Conservation (phyloP, 75 land plant genomes). For the Ceratopteris richardii region DNA sequence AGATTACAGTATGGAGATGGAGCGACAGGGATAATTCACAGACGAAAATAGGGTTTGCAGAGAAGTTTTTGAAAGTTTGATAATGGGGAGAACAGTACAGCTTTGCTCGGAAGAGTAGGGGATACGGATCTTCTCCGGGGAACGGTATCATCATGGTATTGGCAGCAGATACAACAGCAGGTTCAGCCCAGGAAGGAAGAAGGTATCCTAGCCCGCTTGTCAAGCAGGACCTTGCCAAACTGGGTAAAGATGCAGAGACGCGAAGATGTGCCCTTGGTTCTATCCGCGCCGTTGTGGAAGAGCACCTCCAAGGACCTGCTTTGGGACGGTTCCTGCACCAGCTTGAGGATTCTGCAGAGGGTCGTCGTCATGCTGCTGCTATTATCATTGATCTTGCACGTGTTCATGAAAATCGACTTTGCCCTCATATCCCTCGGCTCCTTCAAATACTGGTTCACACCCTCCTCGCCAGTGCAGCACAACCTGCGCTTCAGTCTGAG, state of each 20-base stretch:
- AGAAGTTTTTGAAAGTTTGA: too few relatives aligned
- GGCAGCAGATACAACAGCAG: too few relatives aligned
- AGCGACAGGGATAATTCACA: too few relatives aligned
- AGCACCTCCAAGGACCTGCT: conserved; percentile 9
- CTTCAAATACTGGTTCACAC: not conserved
- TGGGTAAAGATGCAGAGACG: conserved; percentile 17
- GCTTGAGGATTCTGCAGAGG: conserved; percentile 9
- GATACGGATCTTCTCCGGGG: too few relatives aligned
- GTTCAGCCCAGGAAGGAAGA: too few relatives aligned
- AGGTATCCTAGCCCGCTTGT: conserved; percentile 21
- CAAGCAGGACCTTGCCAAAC: conserved; percentile 29
- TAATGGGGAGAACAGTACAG: too few relatives aligned
- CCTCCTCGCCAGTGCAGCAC: conserved; percentile 1
- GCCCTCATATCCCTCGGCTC: conserved; percentile 1
- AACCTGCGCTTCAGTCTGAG: not conserved
- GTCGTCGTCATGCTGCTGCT: not conserved
- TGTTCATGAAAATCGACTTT: not conserved
- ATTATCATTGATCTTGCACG: not conserved
- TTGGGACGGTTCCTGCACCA: conserved; percentile 20
- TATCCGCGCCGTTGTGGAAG: conserved; percentile 10
- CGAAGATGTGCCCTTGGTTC: conserved; percentile 11
- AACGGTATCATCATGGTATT: too few relatives aligned
- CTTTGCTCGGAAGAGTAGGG: too few relatives aligned
- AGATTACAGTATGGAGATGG: too few relatives aligned
- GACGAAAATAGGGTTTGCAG: too few relatives aligned